These are phyloP conservation scores for Astrephomene gubernaculifera DNA, from an alignment of 139 green algal genomes.

Conservation along the genomic window DNA sequence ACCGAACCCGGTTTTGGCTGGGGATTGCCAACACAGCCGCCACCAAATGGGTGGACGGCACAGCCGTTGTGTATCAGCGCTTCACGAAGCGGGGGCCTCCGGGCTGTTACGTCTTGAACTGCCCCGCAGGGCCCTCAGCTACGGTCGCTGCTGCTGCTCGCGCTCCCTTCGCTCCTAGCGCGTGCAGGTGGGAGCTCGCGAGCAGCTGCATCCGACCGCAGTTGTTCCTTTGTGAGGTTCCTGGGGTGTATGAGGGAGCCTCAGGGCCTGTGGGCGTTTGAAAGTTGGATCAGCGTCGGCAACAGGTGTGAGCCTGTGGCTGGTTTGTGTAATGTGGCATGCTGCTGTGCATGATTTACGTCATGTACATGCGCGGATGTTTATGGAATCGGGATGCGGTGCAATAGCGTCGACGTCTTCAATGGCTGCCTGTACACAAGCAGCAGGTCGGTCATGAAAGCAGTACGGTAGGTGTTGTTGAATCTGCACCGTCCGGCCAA, in stretches of 20 bases:
- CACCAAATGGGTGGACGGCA: slow-evolving; percentile 24
- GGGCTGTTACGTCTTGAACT: slow-evolving; percentile 5
- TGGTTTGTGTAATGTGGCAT: not conserved
- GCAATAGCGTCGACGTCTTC: too few relatives aligned
- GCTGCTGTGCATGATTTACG: too few relatives aligned
- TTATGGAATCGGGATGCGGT: too few relatives aligned
- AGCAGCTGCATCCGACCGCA: not conserved
- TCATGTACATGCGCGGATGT: too few relatives aligned
- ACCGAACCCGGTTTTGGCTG: not conserved
- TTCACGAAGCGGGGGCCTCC: not conserved
- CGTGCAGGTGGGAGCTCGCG: not conserved
- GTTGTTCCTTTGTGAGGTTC: slow-evolving; percentile 18
- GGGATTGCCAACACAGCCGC: not conserved
- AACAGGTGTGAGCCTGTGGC: not conserved
- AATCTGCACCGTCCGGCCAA: too few relatives aligned
- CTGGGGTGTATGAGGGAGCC: not conserved
- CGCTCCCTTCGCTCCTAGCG: not conserved
- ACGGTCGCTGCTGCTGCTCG: not conserved
- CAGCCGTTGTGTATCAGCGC: not conserved
- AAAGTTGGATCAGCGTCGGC: not conserved
- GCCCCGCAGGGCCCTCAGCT: not conserved
- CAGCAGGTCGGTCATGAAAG: too few relatives aligned
- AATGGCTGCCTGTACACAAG: too few relatives aligned
- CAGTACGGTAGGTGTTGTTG: too few relatives aligned
- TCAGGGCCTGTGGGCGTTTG: not conserved